phyloP scores from a whole-genome alignment of 495 filamentous ascomycete species.

The Penicillium longicatenatum region DNA sequence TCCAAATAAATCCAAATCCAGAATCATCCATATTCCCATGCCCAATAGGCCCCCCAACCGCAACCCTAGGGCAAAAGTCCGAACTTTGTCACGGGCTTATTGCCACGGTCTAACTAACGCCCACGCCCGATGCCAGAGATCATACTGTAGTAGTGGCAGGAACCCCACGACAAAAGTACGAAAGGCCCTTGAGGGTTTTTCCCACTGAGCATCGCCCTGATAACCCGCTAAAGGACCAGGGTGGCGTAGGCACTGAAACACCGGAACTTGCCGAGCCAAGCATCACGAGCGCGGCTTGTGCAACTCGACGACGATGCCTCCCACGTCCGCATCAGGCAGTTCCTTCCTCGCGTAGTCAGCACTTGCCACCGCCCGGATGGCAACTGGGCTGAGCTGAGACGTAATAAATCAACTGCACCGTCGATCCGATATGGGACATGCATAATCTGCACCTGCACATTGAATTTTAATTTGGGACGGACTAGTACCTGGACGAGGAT shows the following conservation, averaged over 20 bases:
- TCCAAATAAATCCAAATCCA: no score
- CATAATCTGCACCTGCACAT: constrained; percentile 11
- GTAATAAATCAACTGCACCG: constrained; percentile 30
- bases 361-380: constrained; percentile 6
- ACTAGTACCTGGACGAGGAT: neutral
- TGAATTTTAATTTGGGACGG: neutral
- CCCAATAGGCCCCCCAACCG: no score
- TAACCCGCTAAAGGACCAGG: no score
- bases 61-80: no score
- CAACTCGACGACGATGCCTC: neutral
- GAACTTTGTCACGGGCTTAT: no score
- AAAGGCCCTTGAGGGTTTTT: no score
- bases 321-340: neutral
- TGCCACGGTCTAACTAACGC: neutral
- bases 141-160: no score
- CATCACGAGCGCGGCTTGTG: constrained; percentile 8
- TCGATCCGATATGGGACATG: constrained; percentile 22
- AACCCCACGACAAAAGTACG: neutral
- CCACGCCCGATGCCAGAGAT: no score
- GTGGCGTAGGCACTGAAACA: constrained; percentile 2
- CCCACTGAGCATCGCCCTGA: no score
- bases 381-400: constrained; percentile 29
- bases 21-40: no score
- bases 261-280: constrained; percentile 31
- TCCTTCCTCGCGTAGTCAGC: no score